Evolutionary conservation across 805 yeast species (phyloP).

Genomic region (Candida patagonica): DNA sequence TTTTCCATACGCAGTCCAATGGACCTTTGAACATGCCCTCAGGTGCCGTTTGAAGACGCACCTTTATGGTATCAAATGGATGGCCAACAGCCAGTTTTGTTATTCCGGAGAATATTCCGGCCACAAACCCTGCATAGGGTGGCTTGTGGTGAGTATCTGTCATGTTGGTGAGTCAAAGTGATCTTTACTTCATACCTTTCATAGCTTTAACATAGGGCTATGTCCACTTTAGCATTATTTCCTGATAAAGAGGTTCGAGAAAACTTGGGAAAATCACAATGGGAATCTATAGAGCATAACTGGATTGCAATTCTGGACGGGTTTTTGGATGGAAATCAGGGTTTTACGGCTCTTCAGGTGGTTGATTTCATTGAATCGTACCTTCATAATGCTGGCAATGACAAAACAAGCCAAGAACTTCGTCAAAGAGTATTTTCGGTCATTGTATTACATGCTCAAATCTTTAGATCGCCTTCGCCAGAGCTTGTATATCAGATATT

Average conservation of each 20-base stretch:
- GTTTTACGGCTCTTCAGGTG: neutral
- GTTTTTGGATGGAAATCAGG: neutral
- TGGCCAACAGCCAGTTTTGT: conserved; percentile 87
- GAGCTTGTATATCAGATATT: conserved; percentile 1
- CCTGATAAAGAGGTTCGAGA: conserved; percentile 4
- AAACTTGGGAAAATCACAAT: conserved; percentile 1
- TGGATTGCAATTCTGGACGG: neutral
- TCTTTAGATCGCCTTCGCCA: conserved; percentile 2
- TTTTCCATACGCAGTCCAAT: conserved; percentile 65
- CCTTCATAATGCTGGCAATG: neutral
- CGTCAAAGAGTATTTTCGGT: neutral
- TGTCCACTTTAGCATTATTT: neutral
- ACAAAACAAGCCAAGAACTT: neutral
- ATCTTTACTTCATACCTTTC: neutral
- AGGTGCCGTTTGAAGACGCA: conserved; percentile 69
- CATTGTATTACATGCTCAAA: neutral
- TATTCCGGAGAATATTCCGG: conserved; percentile 82
- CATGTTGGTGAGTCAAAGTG: conserved; percentile 2
- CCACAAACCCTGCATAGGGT: conserved; percentile 54
- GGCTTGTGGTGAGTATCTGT: conserved; percentile 2
- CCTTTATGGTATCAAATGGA: conserved; percentile 87
- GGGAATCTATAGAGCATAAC: neutral
- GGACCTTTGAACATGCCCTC: conserved; percentile 70
- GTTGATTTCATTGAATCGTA: conserved; percentile 1
- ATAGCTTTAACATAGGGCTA: neutral